Evolutionary conservation across 495 filamentous ascomycete species (phyloP).

Genomic region (Bathelium albidoporum): DNA sequence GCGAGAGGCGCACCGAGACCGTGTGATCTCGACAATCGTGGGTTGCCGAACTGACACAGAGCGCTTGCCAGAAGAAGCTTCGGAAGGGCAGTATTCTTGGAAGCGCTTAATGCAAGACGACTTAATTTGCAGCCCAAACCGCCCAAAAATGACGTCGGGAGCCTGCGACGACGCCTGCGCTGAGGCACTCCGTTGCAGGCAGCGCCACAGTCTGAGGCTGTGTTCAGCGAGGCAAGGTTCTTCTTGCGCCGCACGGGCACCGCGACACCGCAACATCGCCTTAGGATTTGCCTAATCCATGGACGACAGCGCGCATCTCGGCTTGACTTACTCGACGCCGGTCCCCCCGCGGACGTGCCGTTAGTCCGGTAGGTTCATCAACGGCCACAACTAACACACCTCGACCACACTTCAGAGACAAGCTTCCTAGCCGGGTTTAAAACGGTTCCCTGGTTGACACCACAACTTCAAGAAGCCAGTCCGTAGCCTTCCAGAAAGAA

Average conservation of each 20-base stretch:
- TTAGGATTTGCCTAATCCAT: neutral
- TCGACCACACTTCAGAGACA: neutral
- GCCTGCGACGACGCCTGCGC: neutral
- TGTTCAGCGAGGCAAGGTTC: neutral
- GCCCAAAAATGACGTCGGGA: neutral
- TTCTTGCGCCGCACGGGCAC: constrained; percentile 1
- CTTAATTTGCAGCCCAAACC: neutral
- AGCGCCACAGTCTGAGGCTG: constrained; percentile 4
- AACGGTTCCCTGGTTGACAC: neutral
- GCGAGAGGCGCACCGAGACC: constrained; percentile 1
- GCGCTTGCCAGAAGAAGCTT: neutral
- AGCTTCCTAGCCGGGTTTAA: neutral
- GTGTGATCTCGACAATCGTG: neutral
- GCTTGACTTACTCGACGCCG: neutral
- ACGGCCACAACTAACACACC: neutral
- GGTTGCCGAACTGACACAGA: neutral
- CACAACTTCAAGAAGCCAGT: neutral
- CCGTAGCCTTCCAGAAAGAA: neutral
- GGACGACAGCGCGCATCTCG: neutral
- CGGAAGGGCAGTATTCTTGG: constrained; percentile 3
- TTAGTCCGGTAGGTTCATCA: neutral
- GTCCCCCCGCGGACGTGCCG: neutral
- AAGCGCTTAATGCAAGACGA: constrained; percentile 1
- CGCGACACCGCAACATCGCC: neutral
- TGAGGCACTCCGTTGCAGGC: neutral